Evolutionary conservation across 2,329 filamentous ascomycete genomes (phyloP).

Genomic region (Akanthomyces dipterigenus): DNA sequence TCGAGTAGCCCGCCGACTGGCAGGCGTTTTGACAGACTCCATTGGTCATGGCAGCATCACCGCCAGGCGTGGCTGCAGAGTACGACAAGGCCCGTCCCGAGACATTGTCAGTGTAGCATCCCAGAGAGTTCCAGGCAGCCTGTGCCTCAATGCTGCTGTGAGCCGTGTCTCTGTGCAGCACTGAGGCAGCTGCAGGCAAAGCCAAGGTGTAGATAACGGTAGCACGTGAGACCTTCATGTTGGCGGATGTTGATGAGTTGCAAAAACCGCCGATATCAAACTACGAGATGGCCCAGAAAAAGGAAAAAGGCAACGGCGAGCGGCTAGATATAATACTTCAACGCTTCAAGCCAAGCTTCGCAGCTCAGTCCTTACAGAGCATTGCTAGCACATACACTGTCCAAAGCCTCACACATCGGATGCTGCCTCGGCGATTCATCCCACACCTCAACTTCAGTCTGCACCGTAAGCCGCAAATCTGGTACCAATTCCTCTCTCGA

Average conservation of each 20-base stretch:
- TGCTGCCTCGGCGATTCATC: too few species aligned
- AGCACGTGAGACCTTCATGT: not conserved
- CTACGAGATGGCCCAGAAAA: not conserved
- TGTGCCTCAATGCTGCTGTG: not conserved
- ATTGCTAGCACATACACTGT: too few species aligned
- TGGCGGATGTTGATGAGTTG: not conserved
- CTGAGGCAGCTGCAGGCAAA: not conserved
- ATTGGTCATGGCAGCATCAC: not conserved
- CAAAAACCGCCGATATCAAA: not conserved
- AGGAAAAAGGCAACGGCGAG: not conserved
- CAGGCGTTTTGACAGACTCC: not conserved
- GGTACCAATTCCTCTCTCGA: too few species aligned
- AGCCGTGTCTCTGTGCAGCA: not conserved
- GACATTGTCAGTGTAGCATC: conserved; percentile 2
- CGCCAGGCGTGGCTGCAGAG: not conserved
- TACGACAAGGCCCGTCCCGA: not conserved
- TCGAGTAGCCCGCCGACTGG: not conserved
- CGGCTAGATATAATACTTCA: not conserved
- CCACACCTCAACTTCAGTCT: too few species aligned
- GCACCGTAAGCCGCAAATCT: too few species aligned
- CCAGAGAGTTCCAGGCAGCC: not conserved
- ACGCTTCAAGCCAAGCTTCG: not conserved
- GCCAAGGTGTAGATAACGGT: not conserved
- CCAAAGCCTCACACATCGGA: too few species aligned
- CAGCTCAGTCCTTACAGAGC: too few species aligned